These are phyloP conservation scores for Dinochytrium kinnereticum DNA, from an alignment of 371 early-diverging fungal species.

Conservation along the genomic window DNA sequence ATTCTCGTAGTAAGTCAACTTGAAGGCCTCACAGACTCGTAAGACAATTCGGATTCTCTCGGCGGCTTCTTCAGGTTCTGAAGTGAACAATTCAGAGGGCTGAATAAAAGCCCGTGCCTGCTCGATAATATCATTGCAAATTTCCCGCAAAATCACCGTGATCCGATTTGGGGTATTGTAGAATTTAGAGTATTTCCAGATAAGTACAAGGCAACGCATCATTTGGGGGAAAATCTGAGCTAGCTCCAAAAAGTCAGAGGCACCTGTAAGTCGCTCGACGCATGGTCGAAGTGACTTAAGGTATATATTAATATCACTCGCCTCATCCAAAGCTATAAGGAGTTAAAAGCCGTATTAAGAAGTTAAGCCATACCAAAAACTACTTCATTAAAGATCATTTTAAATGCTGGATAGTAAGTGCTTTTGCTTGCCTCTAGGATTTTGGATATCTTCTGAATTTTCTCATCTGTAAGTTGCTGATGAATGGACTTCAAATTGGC, in stretches of 20 bases:
- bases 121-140: constrained; percentile 67
- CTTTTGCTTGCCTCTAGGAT: constrained; percentile 57
- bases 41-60: constrained; percentile 53
- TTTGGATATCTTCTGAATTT: constrained; percentile 59
- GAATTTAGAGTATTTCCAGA: constrained; percentile 58
- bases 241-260: constrained; percentile 58
- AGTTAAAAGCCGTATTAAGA: not conserved
- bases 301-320: constrained; percentile 58
- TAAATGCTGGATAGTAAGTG: constrained; percentile 65
- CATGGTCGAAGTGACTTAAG: constrained; percentile 54
- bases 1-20: constrained; percentile 51
- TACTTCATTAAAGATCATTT: constrained; percentile 61
- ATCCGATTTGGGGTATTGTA: constrained; percentile 63
- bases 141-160: constrained; percentile 61
- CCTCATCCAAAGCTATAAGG: constrained; percentile 60
- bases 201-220: constrained; percentile 54
- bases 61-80: constrained; percentile 65
- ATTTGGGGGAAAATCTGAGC: constrained; percentile 57
- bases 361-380: constrained; percentile 44
- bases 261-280: constrained; percentile 52
- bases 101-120: constrained; percentile 59
- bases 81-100: constrained; percentile 58
- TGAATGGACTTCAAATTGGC: constrained; percentile 62
- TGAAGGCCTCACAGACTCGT: constrained; percentile 54
- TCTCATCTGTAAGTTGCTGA: constrained; percentile 60